phyloP scores from a whole-genome alignment of 2,329 filamentous ascomycete genomes.

The Cladosporium sp. region DNA sequence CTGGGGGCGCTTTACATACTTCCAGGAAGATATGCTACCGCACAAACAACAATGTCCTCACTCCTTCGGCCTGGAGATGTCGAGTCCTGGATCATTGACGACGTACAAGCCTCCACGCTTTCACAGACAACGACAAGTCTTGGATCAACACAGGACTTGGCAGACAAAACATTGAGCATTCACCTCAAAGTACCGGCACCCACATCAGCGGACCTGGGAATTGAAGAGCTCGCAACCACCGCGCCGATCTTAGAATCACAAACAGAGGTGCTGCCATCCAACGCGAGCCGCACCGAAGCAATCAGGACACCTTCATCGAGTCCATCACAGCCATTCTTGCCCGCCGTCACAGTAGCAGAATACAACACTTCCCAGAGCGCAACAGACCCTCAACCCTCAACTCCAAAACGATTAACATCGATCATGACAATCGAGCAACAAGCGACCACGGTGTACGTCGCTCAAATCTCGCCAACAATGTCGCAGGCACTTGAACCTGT shows the following conservation, averaged over 20 bases:
- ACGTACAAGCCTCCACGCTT: background rate
- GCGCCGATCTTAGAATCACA: background rate
- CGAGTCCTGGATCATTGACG: background rate
- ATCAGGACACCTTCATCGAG: background rate
- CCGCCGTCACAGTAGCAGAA: background rate
- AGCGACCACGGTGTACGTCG: background rate
- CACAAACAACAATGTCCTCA: background rate
- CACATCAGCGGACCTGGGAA: background rate
- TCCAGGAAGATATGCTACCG: background rate
- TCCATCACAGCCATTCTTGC: background rate
- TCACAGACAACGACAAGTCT: background rate
- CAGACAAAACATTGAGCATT: background rate
- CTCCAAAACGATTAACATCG: background rate
- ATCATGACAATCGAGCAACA: background rate
- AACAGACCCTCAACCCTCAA: background rate
- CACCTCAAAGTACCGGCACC: background rate
- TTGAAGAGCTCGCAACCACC: background rate
- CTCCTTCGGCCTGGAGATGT: background rate
- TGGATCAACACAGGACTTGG: background rate
- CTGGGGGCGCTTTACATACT: background rate
- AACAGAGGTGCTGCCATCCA: background rate
- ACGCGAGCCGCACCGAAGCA: background rate
- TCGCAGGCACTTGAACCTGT: background rate
- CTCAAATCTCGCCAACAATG: background rate
- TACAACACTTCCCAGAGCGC: background rate